A percentile compares a stretch with the other conserved stretches of the same genome.
These are phyloP conservation scores for Tolypocladium endophyticum DNA, from an alignment of 2,329 filamentous ascomycete species.

Conservation along the genomic window DNA sequence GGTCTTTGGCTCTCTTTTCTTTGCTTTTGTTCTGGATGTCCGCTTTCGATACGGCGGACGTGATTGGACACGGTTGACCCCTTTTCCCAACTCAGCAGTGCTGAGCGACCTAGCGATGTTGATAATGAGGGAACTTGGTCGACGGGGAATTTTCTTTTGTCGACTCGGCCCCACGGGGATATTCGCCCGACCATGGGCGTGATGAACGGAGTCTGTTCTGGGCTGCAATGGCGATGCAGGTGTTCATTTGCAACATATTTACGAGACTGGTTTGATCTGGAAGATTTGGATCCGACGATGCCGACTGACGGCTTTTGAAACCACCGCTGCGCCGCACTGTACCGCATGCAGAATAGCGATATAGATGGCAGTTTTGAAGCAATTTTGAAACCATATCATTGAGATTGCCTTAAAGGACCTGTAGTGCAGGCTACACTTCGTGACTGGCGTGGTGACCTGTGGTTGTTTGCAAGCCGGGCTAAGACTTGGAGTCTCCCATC, in stretches of 20 bases:
- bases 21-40: not conserved
- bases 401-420: not conserved
- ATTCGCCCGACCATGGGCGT: not conserved
- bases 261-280: not conserved
- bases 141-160: not conserved
- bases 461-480: too few species aligned
- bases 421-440: too few species aligned
- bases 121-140: not conserved
- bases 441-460: not conserved
- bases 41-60: not conserved
- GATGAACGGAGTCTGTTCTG: not conserved
- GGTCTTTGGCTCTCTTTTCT: not conserved
- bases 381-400: not conserved
- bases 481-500: too few species aligned
- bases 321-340: not conserved
- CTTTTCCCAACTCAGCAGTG: not conserved
- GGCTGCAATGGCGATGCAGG: not conserved
- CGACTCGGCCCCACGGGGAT: not conserved
- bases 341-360: not conserved
- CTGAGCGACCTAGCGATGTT: not conserved
- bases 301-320: not conserved
- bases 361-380: not conserved
- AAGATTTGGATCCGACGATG: not conserved
- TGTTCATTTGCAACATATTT: not conserved
- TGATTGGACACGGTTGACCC: not conserved